Percentiles rank a stretch among this genome's conserved stretches.
phyloP scores from a whole-genome alignment of 140 eudicot species.

The Anethum foeniculum region DNA sequence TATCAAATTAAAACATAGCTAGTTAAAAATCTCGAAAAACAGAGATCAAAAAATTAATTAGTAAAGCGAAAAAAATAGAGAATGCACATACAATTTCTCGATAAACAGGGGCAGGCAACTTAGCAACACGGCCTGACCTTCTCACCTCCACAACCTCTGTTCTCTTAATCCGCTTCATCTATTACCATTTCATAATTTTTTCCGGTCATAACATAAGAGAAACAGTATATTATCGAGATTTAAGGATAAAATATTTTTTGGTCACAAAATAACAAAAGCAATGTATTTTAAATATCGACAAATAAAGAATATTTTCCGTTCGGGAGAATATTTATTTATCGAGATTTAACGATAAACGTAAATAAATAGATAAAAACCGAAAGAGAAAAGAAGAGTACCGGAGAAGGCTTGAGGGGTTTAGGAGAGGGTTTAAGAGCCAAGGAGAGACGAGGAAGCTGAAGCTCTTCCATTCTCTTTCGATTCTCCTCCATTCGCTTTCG shows the following conservation, averaged over 20 bases:
- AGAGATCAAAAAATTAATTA: neutral
- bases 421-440: conserved; percentile 63
- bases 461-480: conserved; percentile 73
- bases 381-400: neutral
- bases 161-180: conserved; percentile 64
- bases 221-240: neutral
- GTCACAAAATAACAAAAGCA: neutral
- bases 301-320: neutral
- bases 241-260: neutral
- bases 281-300: neutral
- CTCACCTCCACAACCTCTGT: conserved; percentile 72
- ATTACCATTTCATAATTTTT: too few relatives aligned
- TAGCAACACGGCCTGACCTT: conserved; percentile 64
- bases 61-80: neutral
- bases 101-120: conserved; percentile 64
- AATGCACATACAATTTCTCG: conserved; percentile 49
- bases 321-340: neutral
- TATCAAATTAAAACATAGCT: neutral
- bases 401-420: conserved; percentile 30
- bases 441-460: conserved; percentile 72
- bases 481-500: conserved; percentile 70
- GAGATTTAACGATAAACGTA: neutral
- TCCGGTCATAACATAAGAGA: neutral
- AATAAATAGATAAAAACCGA: neutral
- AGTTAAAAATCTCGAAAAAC: too few relatives aligned